Base-by-base conservation (phyloP, 1,284 basidiomycete genomes). In the Ganoderma resinaceum region DNA sequence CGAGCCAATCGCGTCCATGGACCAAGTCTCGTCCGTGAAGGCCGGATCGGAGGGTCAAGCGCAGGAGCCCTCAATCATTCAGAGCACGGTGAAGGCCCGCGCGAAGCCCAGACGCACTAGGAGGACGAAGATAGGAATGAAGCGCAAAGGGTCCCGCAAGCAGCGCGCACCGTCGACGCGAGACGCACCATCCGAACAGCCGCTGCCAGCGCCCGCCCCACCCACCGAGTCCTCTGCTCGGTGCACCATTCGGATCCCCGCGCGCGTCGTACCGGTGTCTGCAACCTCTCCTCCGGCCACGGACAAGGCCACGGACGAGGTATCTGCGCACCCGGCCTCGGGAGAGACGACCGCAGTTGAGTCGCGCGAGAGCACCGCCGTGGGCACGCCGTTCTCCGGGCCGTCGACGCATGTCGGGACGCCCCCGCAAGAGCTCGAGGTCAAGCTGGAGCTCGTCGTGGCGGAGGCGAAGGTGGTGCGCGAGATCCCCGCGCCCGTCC, bases 351-450 rank as follows among this genome's bases (percentile, higher is more conserved):
- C 31, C 1, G 53, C 53, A 1, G 53, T 20, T 16, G 53, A 5
- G 23, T 49, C 52, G 12, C 52, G 26, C n/a, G 52, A 53, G 52
- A 53, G 52, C 52, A 53, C 52, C 52, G 52, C 29, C 26, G 52
- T 53, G 4, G 52, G 52, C 14, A 53, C 52, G 11, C 57, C 57
- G 18, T 58, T 23, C 9, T 35, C 33, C 18, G 57, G 57, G 8
- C 2, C 8, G 33, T n/a, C 57, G 9, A 58, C 57, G 35, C 57
- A 33, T 4, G 57, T 58, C 31, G 57, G 57, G 35, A 58, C 57
- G 3, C 57, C 57, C n/a, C 33, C n/a, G 18, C 33, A 18, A 11
- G 57, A 58, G 11, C 6, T 58, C 12, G 55, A 58, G n/a, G 55
- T 58, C 11, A 38, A 58, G 33, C 33, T 31, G 31, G 31, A 57